phyloP scores from a whole-genome alignment of 768 basidiomycete species.

The Peribolospora baueri region DNA sequence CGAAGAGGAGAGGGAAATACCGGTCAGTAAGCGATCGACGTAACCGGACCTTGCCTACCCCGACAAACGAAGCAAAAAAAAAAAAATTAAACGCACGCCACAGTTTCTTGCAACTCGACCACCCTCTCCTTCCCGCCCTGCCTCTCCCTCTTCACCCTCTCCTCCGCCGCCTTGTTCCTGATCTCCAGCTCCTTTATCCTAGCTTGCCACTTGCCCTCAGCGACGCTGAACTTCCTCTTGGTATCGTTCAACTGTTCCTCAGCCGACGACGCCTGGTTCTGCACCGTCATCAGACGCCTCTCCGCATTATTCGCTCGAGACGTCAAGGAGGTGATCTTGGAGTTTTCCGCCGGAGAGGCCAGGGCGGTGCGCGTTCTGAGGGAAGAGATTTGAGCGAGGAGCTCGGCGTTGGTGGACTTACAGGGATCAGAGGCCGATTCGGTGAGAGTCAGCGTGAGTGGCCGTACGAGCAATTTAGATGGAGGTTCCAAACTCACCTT shows the following conservation, averaged over 20 bases:
- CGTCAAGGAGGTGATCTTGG: constrained; percentile 43
- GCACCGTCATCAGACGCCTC: constrained; percentile 56
- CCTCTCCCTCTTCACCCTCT: constrained; percentile 74
- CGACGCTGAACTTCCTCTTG: constrained; percentile 42
- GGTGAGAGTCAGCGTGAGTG: neutral
- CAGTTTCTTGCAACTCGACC: constrained; percentile 39
- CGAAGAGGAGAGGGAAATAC: constrained; percentile 1
- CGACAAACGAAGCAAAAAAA: neutral
- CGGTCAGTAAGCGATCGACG: neutral
- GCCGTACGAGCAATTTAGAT: neutral
- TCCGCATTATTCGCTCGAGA: constrained; percentile 64
- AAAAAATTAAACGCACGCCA: constrained; percentile 30
- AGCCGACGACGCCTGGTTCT: constrained; percentile 55
- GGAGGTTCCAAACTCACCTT: constrained; percentile 32
- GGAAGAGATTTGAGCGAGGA: constrained; percentile 40
- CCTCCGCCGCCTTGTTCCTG: constrained; percentile 55
- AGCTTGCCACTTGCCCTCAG: constrained; percentile 79
- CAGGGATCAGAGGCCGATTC: neutral
- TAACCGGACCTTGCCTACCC: neutral
- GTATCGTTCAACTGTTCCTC: constrained; percentile 61
- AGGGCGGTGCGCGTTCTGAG: constrained; percentile 31
- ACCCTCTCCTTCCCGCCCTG: constrained; percentile 80
- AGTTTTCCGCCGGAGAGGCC: constrained; percentile 21
- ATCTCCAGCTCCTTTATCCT: constrained; percentile 81
- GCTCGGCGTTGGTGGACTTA: constrained; percentile 48